Conservation (phyloP, 1,284 basidiomycete species). For the Austroboletus niveus region DNA sequence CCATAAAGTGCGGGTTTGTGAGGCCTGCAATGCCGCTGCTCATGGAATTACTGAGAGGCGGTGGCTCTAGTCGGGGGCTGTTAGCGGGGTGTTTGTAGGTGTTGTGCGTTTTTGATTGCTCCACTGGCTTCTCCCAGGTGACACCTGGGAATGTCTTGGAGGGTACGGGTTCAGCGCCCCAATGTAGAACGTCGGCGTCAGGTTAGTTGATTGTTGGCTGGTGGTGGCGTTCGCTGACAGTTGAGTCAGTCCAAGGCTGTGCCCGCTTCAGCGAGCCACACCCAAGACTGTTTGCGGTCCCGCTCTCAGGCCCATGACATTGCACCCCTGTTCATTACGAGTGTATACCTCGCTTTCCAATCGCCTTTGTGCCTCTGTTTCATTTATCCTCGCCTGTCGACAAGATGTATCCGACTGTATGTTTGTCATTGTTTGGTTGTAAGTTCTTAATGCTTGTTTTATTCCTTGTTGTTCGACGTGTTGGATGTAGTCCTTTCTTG, state of each 20-base stretch:
- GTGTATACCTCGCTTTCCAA: neutral
- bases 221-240: neutral
- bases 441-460: conserved; percentile 11
- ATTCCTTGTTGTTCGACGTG: conserved; percentile 9
- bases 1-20: conserved; percentile 33
- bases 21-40: conserved; percentile 32
- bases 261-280: neutral
- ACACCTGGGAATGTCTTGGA: neutral
- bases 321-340: neutral
- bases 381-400: conserved; percentile 5
- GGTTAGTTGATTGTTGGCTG: conserved; percentile 4
- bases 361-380: neutral
- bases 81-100: conserved; percentile 3
- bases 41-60: conserved; percentile 25
- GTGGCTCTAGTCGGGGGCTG: conserved; percentile 21
- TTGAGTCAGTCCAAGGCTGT: neutral
- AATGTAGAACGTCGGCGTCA: neutral
- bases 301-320: neutral
- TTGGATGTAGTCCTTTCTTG: neutral
- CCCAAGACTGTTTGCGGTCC: neutral
- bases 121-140: neutral
- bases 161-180: neutral
- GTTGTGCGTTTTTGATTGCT: neutral
- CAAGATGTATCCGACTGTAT: conserved; percentile 16
- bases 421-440: conserved; percentile 15